Conservation (phyloP, 163 green algal genomes). For the Dunaliella salina region DNA sequence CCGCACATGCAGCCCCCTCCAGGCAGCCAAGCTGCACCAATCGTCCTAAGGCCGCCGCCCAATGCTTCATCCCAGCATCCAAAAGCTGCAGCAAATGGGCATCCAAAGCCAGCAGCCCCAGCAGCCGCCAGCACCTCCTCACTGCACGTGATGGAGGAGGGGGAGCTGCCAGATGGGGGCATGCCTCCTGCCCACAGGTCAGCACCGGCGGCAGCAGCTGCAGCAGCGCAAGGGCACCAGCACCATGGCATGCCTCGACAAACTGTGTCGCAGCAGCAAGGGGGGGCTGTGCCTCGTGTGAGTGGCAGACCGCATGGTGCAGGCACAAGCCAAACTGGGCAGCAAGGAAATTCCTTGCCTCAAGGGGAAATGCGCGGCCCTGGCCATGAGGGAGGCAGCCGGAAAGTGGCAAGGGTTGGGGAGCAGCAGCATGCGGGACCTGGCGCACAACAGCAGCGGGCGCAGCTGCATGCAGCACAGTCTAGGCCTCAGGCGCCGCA, state of each 20-base stretch:
- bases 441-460: neutral
- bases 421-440: neutral
- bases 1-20: neutral
- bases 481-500: neutral
- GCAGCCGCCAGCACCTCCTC: neutral
- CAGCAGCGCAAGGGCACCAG: conserved; percentile 3
- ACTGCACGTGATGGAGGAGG: neutral
- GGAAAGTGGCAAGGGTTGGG: neutral
- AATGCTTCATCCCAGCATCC: neutral
- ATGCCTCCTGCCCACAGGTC: neutral
- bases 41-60: neutral
- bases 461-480: neutral
- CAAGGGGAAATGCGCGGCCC: neutral
- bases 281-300: neutral
- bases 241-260: neutral
- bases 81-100: neutral
- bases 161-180: neutral
- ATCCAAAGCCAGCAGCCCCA: neutral
- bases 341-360: neutral
- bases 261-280: neutral
- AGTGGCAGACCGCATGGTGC: neutral
- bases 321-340: neutral
- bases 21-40: neutral
- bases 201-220: neutral
- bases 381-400: neutral